Base-by-base conservation (phyloP, 2,329 filamentous ascomycete species). In the Talaromyces sp. region DNA sequence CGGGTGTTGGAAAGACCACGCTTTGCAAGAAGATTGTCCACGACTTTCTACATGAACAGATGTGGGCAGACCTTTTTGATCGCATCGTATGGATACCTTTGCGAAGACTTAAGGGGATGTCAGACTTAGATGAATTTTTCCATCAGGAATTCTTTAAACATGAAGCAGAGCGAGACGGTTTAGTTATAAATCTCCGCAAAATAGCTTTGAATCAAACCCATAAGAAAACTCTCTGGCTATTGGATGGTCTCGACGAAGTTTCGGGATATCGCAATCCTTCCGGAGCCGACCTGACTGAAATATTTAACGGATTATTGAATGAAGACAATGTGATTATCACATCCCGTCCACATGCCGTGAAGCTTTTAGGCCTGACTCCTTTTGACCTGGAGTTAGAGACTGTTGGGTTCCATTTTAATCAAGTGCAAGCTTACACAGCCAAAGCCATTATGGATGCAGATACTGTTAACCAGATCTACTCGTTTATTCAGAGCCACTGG, bases 221-320 rank as follows among this genome's bases (percentile, higher is more conserved):
- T 17, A 61, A 8, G 10, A 61, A 31, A 40, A 65, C 58, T 63
- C 60, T 82, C 0, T 79, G 81, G 54, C 53, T 82, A 15, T 73
- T 82, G 13, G 80, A 83, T 68, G 80, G 80, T 5, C 64, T 82
- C 13, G 81, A 83, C 61, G 80, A 83, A 73, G 69, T 81, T 10
- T 72, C 70, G n/a, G 38, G 58, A 59, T 29, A 56, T 45, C 22
- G 22, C 36, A 31, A 45, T 34, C 27, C 51, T 56, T 10, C 27
- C 11, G 51, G 51, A 27, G 36, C 19, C 19, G 36, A 59, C 22
- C 71, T 71, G 68, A 67, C 29, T 25, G 3, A 45, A 17, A 72
- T 77, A 38, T 69, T 80, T 13, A 10, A 65, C 13, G 1, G 68
- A 3, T 73, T 81, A 25, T 67, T 80, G 10, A 71, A 74, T 17